Percentiles rank a stretch among this genome's conserved stretches.
Conservation (phyloP, 2,329 filamentous ascomycete genomes). For the Chrysosporium keratinophilum region DNA sequence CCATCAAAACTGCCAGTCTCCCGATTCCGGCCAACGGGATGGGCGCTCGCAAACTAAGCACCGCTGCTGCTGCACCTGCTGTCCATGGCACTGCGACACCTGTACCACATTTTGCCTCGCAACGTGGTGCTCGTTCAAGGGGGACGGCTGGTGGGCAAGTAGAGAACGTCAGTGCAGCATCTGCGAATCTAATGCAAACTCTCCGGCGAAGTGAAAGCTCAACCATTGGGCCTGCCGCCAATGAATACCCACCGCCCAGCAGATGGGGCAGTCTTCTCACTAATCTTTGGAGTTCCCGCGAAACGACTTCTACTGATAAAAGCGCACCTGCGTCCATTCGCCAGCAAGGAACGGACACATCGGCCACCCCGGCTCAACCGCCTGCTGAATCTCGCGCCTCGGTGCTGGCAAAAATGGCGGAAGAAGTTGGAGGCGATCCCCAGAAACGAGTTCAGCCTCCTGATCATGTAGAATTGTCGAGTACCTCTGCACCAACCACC, state of each 20-base stretch:
- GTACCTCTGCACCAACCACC: not conserved
- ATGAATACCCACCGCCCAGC: constrained; percentile 38
- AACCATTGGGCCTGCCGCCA: constrained; percentile 36
- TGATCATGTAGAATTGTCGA: not conserved
- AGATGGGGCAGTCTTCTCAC: constrained; percentile 49
- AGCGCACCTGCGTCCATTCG: constrained; percentile 16
- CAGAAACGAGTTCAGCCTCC: not conserved
- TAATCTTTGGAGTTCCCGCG: constrained; percentile 44
- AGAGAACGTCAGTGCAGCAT: constrained; percentile 39
- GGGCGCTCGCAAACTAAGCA: constrained; percentile 36
- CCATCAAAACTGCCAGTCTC: constrained; percentile 34
- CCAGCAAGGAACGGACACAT: not conserved
- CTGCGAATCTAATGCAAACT: constrained; percentile 45
- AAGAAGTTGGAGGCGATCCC: not conserved
- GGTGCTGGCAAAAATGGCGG: not conserved
- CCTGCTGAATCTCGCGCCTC: not conserved
- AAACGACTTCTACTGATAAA: constrained; percentile 39
- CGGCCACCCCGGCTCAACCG: not conserved
- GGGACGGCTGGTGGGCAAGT: constrained; percentile 6
- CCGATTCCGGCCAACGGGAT: constrained; percentile 38
- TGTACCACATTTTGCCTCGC: constrained; percentile 44
- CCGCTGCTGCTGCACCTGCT: constrained; percentile 44
- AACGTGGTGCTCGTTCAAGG: constrained; percentile 21
- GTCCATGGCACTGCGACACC: constrained; percentile 42
- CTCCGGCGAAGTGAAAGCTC: constrained; percentile 45